Evolutionary conservation across 768 basidiomycete species (phyloP).

Genomic region (Leccinum fibrillosum): DNA sequence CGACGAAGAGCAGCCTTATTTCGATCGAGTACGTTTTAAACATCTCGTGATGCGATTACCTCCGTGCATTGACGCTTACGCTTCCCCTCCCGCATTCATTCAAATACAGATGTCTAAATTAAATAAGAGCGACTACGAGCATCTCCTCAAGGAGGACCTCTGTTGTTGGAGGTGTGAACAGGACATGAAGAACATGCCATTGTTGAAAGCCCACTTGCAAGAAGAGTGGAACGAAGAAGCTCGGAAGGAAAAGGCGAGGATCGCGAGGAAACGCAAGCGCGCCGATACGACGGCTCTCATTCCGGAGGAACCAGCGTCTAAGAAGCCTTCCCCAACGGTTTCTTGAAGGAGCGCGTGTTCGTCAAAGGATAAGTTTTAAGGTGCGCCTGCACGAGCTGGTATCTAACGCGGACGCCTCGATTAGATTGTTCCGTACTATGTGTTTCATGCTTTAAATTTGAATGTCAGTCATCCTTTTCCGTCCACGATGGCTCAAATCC

Average conservation of each 20-base stretch:
- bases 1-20: conserved; percentile 58
- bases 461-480: not conserved
- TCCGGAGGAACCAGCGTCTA: conserved; percentile 10
- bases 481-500: not conserved
- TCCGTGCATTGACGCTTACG: not conserved
- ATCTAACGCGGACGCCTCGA: not conserved
- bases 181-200: conserved; percentile 66
- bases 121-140: conserved; percentile 53
- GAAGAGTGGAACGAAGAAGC: conserved; percentile 62
- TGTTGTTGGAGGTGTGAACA: conserved; percentile 68
- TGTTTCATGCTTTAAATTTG: conserved; percentile 3
- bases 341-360: conserved; percentile 1
- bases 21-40: conserved; percentile 41
- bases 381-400: not conserved
- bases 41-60: not conserved
- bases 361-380: not conserved
- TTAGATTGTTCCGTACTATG: not conserved
- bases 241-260: conserved; percentile 39
- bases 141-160: conserved; percentile 63
- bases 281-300: not conserved
- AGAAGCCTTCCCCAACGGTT: conserved; percentile 8
- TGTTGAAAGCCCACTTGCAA: conserved; percentile 71
- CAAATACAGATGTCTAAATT: conserved; percentile 49
- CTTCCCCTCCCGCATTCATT: not conserved
- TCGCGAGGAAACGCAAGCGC: conserved; percentile 41